Percentiles rank a stretch among this genome's conserved stretches.
These are phyloP conservation scores for Coemansia sp. DNA, from an alignment of 192 early-diverging fungal species.

Conservation along the genomic window DNA sequence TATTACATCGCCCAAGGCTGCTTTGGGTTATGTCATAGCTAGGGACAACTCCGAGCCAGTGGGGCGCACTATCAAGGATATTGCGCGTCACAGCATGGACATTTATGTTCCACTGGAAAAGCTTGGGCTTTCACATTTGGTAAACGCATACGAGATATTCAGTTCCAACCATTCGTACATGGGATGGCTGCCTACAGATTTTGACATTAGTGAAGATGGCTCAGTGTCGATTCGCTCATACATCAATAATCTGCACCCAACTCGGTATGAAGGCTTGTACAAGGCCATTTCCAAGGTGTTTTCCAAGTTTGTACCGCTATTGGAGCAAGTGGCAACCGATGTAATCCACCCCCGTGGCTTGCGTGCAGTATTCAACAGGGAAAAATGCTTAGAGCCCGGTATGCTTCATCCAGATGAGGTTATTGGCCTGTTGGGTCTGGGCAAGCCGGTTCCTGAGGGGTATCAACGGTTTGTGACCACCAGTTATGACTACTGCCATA, in stretches of 20 bases:
- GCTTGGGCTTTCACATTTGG: background rate
- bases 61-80: background rate
- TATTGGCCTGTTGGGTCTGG: background rate
- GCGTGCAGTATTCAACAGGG: slow-evolving; percentile 3
- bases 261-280: background rate
- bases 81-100: background rate
- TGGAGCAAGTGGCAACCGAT: slow-evolving; percentile 53
- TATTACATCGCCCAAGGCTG: background rate
- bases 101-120: background rate
- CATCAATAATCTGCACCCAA: slow-evolving; percentile 13
- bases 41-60: background rate
- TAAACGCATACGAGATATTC: background rate
- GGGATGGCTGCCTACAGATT: slow-evolving; percentile 5
- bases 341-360: background rate
- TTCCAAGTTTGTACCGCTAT: slow-evolving; percentile 16
- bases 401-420: background rate
- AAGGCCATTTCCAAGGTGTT: background rate
- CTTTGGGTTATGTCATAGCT: background rate
- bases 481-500: background rate
- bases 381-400: background rate
- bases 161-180: background rate
- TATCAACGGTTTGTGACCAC: background rate
- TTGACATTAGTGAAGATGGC: background rate
- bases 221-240: background rate
- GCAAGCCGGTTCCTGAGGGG: background rate